Conservation (phyloP, 148 eudicot genomes). For the Vaccinium corymbosum region DNA sequence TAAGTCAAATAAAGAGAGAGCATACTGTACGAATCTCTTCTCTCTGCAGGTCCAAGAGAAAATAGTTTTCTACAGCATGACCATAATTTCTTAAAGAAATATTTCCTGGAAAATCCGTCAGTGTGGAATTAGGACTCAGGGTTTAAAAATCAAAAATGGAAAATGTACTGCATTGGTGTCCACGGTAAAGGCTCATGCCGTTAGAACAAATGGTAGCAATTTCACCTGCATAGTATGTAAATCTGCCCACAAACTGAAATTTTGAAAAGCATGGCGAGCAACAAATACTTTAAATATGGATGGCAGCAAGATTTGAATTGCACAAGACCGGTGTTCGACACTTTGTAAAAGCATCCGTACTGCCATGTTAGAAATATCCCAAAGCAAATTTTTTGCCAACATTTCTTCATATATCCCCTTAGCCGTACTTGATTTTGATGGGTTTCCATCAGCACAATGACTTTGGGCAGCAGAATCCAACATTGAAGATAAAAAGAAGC, state of each 20-base stretch:
- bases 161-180: neutral
- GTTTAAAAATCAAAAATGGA: neutral
- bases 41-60: constrained; percentile 64
- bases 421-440: constrained; percentile 23
- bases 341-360: constrained; percentile 71
- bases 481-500: constrained; percentile 57
- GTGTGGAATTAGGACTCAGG: constrained; percentile 2
- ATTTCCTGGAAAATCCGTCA: constrained; percentile 47
- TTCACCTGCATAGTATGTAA: constrained; percentile 57
- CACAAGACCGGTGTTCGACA: constrained; percentile 70
- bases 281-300: constrained; percentile 54
- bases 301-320: constrained; percentile 67
- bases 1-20: constrained; percentile 76
- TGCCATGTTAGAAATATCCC: constrained; percentile 67
- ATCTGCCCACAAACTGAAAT: constrained; percentile 48
- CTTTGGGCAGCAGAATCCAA: constrained; percentile 53
- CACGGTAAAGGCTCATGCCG: neutral
- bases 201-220: constrained; percentile 8
- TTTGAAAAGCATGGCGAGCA: constrained; percentile 36
- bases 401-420: constrained; percentile 24
- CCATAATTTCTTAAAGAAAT: constrained; percentile 60
- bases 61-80: constrained; percentile 65
- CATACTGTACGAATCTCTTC: constrained; percentile 85
- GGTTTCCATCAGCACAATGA: constrained; percentile 26
- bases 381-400: constrained; percentile 56